Evolutionary conservation across 805 yeast genomes (phyloP).

Genomic region (Myxozyma nipponensis): DNA sequence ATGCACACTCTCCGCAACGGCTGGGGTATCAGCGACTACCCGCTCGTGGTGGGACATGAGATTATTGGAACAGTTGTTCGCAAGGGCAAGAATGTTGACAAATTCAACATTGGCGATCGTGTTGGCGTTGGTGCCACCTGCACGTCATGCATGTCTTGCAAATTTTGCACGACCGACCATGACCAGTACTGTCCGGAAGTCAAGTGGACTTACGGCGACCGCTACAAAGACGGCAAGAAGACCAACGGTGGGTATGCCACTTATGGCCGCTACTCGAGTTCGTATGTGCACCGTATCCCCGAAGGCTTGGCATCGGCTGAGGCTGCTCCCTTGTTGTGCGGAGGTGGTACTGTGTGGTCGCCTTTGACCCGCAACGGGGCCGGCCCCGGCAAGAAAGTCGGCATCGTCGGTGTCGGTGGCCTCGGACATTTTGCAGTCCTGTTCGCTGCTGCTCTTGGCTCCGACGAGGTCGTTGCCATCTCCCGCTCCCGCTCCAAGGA

Average conservation of each 20-base stretch:
- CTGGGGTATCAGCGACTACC: slow-evolving; percentile 44
- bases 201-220: slow-evolving; percentile 52
- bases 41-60: slow-evolving; percentile 49
- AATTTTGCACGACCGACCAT: slow-evolving; percentile 50
- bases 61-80: slow-evolving; percentile 34
- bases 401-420: slow-evolving; percentile 61
- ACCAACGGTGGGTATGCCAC: slow-evolving; percentile 60
- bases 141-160: slow-evolving; percentile 57
- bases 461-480: slow-evolving; percentile 52
- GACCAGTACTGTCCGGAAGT: slow-evolving; percentile 52
- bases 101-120: slow-evolving; percentile 56
- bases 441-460: slow-evolving; percentile 58
- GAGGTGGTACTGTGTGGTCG: slow-evolving; percentile 67
- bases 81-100: slow-evolving; percentile 52
- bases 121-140: slow-evolving; percentile 77
- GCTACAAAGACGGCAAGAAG: slow-evolving; percentile 14
- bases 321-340: slow-evolving; percentile 72
- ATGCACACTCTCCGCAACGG: slow-evolving; percentile 49
- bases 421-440: slow-evolving; percentile 60
- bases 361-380: slow-evolving; percentile 50
- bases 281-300: slow-evolving; percentile 61
- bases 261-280: slow-evolving; percentile 53
- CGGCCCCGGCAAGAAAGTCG: slow-evolving; percentile 51
- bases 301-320: slow-evolving; percentile 46
- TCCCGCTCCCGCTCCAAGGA: slow-evolving; percentile 50